Base-by-base conservation (phyloP, 345 rosid species). In the Populus alba region DNA sequence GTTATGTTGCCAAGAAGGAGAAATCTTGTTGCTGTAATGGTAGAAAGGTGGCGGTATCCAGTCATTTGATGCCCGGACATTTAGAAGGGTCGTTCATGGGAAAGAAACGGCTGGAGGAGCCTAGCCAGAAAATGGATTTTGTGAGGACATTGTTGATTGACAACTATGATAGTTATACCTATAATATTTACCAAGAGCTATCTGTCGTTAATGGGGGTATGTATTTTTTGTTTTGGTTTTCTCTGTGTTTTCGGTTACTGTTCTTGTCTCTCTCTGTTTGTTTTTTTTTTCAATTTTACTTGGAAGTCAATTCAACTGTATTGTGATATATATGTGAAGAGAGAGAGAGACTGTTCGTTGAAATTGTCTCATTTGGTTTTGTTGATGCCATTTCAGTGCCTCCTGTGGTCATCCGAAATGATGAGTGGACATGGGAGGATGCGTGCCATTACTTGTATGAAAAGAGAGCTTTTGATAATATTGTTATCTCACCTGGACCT, bases 401-500 rank as follows among this genome's bases (percentile, higher is more conserved):
- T 75, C 99, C 99, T 74, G 90, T 92, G 63, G 99, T 96, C 70
- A 88, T 96, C 63, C 82, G 79, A 66, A 94, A 96, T 75, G 97
- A 96, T 78, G 93, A 94, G 80, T 88, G 88, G 92, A 90, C 92
- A 4, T 94, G 97, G 99, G 88, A 90, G 73, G 92, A 90, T 35
- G 81, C 88, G 70, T 85, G 83, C 73, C 84, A 68, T 43, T 87
- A 85, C 84, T 79, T 94, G 77, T 91, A 87, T 80, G 90, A 89
- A 85, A 92, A 92, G 67, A 84, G 78, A 72, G 89, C 92, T 71
- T 95, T 93, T 15, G 97, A 95, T 82, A 95, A 93, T 84, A 84
- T 92, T 74, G 99, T 95, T 39, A 91, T 93, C 77, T 95, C 99
- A 55, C 99, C 99, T 77, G 98, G 98, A 79, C 99, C 99, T 84